Conservation (phyloP, 2,329 filamentous ascomycete species). For the Venturia asperata region DNA sequence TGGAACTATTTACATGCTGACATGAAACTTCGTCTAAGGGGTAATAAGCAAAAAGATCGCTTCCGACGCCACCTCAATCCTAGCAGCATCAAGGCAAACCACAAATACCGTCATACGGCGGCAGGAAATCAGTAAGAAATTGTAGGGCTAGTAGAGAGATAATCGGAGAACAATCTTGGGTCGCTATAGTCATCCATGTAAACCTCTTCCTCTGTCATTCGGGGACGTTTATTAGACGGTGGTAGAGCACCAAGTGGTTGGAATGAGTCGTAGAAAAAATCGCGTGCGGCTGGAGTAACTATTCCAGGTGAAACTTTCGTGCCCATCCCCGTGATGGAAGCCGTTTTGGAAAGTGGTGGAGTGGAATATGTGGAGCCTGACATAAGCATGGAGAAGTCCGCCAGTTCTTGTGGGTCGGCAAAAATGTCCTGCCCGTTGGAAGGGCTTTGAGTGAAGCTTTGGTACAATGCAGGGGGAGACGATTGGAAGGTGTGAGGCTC, state of each 20-base stretch:
- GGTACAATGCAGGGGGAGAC: not conserved
- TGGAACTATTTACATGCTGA: no score
- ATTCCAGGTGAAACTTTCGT: not conserved
- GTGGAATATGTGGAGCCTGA: not conserved
- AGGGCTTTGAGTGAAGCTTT: not conserved
- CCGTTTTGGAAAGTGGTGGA: not conserved
- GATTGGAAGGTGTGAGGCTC: not conserved
- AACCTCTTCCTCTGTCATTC: not conserved
- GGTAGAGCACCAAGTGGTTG: not conserved
- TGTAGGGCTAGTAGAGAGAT: not conserved
- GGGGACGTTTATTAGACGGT: not conserved
- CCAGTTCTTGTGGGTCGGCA: not conserved
- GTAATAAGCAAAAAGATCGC: not conserved
- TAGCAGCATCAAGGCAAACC: not conserved
- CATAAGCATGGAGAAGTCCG: not conserved
- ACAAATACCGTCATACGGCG: not conserved
- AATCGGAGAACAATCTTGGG: not conserved
- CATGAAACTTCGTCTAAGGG: not conserved
- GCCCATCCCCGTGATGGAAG: not conserved
- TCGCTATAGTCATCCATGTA: constrained; percentile 1
- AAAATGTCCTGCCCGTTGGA: not conserved
- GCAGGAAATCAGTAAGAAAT: not conserved
- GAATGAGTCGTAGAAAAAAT: not conserved
- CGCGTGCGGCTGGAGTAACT: not conserved
- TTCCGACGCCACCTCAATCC: not conserved